Evolutionary conservation across 306 rosid species (phyloP).

Genomic region (Quercus robur): DNA sequence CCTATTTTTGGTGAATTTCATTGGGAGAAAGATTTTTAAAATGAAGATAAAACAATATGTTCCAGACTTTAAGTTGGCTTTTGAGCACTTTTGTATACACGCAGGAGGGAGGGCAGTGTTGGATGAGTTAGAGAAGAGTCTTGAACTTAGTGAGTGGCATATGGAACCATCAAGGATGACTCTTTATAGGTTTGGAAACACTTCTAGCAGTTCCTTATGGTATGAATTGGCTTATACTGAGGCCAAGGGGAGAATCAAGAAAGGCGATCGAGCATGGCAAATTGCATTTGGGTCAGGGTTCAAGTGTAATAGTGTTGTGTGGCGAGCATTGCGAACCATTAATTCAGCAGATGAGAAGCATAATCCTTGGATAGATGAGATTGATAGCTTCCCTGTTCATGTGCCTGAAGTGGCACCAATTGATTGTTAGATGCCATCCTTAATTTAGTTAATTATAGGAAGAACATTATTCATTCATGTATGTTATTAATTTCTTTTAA

Average conservation of each 20-base stretch:
- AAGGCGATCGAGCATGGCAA: conserved; percentile 1
- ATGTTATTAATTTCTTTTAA: neutral
- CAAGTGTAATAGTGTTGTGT: neutral
- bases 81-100: neutral
- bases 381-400: neutral
- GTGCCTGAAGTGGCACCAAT: neutral
- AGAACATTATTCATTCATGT: neutral
- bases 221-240: neutral
- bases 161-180: neutral
- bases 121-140: neutral
- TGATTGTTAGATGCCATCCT: neutral
- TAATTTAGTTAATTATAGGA: neutral
- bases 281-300: neutral
- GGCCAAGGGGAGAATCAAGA: neutral
- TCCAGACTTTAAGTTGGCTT: neutral
- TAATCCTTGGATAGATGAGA: neutral
- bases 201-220: neutral
- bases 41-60: neutral
- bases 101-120: neutral
- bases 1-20: neutral
- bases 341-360: neutral
- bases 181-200: neutral
- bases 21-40: neutral
- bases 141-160: neutral
- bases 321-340: neutral